Percentiles rank a stretch among this genome's conserved stretches.
These are phyloP conservation scores for Trichoderma gracile DNA, from an alignment of 2,329 filamentous ascomycete genomes.

Conservation along the genomic window DNA sequence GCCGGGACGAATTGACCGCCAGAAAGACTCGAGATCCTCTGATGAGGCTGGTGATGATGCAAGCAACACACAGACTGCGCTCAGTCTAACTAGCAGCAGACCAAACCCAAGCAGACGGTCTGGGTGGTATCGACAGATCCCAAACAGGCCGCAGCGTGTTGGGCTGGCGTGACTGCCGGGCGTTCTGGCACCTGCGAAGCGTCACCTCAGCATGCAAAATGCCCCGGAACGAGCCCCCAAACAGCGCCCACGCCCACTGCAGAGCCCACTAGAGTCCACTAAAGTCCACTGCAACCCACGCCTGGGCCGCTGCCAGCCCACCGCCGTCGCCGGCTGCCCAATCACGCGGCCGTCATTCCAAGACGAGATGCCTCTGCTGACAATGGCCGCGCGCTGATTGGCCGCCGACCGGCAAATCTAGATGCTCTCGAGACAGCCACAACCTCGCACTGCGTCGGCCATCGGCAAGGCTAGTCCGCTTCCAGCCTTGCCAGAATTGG, in stretches of 20 bases:
- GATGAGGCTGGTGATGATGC: neutral
- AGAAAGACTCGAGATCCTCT: neutral
- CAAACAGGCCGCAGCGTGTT: conserved; percentile 10
- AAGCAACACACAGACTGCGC: neutral
- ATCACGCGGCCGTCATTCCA: conserved; percentile 11
- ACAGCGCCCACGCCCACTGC: conserved; percentile 14
- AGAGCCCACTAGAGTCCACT: neutral
- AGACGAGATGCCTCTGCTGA: conserved; percentile 10
- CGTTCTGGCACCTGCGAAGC: neutral
- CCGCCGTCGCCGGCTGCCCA: neutral
- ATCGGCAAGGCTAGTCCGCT: conserved; percentile 30
- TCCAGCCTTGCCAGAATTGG: conserved; percentile 14
- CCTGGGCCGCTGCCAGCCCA: conserved; percentile 9
- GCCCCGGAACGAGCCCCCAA: conserved; percentile 8
- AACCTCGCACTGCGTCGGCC: conserved; percentile 27
- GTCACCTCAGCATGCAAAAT: conserved; percentile 24
- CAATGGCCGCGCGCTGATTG: conserved; percentile 26
- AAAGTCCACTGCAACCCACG: conserved; percentile 18
- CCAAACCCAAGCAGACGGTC: neutral
- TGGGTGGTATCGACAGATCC: conserved; percentile 4
- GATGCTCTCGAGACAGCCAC: conserved; percentile 24
- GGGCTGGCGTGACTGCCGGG: conserved; percentile 12
- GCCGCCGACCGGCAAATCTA: neutral
- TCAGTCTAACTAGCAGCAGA: neutral
- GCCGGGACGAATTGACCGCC: too few relatives aligned